phyloP scores from a whole-genome alignment of 495 filamentous ascomycete genomes.

The Echria macrotheca region DNA sequence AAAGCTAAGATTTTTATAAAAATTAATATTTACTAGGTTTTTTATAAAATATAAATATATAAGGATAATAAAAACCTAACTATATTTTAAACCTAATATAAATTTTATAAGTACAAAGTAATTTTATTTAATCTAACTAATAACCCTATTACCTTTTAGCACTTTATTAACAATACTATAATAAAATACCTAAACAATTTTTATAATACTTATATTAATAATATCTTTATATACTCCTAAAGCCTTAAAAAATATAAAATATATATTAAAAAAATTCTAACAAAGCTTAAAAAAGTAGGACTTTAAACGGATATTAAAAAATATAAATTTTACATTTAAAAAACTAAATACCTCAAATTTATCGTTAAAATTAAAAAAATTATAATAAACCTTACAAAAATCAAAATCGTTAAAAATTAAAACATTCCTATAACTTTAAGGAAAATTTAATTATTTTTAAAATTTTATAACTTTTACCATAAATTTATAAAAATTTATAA shows the following conservation, averaged over 20 bases:
- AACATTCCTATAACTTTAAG: background rate
- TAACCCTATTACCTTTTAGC: slow-evolving; percentile 12
- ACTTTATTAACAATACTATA: background rate
- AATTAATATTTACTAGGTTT: background rate
- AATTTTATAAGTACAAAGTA: slow-evolving; percentile 38
- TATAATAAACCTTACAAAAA: background rate
- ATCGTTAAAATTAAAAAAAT: slow-evolving; percentile 16
- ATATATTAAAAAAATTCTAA: slow-evolving; percentile 9
- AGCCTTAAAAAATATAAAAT: background rate
- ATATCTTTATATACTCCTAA: slow-evolving; percentile 10
- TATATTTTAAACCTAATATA: too few relatives aligned
- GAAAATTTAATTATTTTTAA: slow-evolving; percentile 4
- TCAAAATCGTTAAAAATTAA: background rate
- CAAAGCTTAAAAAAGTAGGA: slow-evolving; percentile 9
- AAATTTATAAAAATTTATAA: slow-evolving; percentile 9
- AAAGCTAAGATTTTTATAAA: background rate
- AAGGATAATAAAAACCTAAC: too few relatives aligned
- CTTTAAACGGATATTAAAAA: slow-evolving; percentile 25
- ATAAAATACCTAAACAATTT: slow-evolving; percentile 14
- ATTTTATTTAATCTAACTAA: slow-evolving; percentile 35
- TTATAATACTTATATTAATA: slow-evolving; percentile 35
- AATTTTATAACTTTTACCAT: slow-evolving; percentile 10
- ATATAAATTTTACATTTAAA: slow-evolving; percentile 21
- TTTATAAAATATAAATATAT: background rate
- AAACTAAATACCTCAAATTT: slow-evolving; percentile 23